Base-by-base conservation (phyloP, 2,329 filamentous ascomycete genomes). In the Xylariaceae sp. region DNA sequence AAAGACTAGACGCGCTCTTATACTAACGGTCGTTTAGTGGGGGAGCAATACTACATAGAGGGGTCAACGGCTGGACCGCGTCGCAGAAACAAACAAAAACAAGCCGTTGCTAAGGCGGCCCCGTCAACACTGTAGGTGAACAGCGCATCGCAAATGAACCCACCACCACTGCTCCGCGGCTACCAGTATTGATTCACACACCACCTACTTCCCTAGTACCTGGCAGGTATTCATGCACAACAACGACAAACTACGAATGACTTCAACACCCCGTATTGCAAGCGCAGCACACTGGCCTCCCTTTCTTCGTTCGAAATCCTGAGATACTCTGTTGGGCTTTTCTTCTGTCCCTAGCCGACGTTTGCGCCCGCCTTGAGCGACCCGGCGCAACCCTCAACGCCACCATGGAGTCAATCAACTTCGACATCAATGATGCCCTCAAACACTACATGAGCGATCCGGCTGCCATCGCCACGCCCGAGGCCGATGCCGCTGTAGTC, bases 401-500 rank as follows among this genome's bases (percentile, higher is more conserved):
- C 56, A 65, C 50, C 63, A 85, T 85, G 82, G 85, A 74, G 59
- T 86, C 86, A 71, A 78, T 89, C 63, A 78, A 84, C 60, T 98
- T 98, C 70, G 88, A 97, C 65, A 88, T 98, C 67, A 95, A 96
- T 65, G 86, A 95, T 72, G 89, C 89, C 52, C 85, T 97, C 65
- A 96, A 95, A 74, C 80, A 88, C 64, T 98, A 96, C 69, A 87
- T 96, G 78, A 94, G 89, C 68, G 91, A 97, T 64, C 91, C 93
- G 8, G 74, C 82, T 34, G 79, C 81, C 30, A 86, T 97, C 42
- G 74, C 85, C 7, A 96, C 90, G 2, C 83, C 87, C 33, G 91
- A 97, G 64, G 93, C 90, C 42, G 86, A 93, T 54, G 67, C 82
- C 34, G 79, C 85, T 45, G 79, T 98, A 16, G 76, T 89, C 55